Evolutionary conservation across 768 basidiomycete species (phyloP).

Genomic region (Tricholoma hemisulphureum): DNA sequence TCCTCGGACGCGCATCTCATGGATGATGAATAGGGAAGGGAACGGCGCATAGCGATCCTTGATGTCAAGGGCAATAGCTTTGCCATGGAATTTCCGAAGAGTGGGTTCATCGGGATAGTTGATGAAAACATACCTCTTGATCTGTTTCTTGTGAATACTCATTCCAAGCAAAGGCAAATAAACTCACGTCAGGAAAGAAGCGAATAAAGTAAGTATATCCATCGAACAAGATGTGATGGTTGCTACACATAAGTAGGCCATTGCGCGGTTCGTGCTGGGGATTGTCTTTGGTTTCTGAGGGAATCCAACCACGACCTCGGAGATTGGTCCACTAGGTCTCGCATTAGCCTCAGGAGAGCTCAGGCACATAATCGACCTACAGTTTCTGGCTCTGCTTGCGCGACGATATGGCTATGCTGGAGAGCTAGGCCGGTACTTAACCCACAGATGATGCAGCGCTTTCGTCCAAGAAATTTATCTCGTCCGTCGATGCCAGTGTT

Average conservation of each 20-base stretch:
- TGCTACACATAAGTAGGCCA: conserved; percentile 20
- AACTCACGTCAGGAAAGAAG: conserved; percentile 24
- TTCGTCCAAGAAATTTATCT: conserved; percentile 17
- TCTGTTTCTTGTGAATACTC: conserved; percentile 18
- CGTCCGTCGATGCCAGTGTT: conserved; percentile 16
- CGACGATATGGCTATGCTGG: background rate
- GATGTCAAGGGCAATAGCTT: conserved; percentile 32
- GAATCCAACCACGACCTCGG: conserved; percentile 21
- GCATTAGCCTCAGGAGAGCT: conserved; percentile 5
- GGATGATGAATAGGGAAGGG: conserved; percentile 28
- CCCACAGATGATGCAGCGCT: background rate
- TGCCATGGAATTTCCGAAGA: conserved; percentile 29
- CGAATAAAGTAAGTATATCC: conserved; percentile 24
- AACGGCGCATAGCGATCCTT: conserved; percentile 28
- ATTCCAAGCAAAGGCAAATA: conserved; percentile 10
- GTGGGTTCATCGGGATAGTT: conserved; percentile 21
- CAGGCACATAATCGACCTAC: conserved; percentile 1
- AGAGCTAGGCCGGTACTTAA: background rate
- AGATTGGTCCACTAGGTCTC: conserved; percentile 23
- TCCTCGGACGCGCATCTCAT: conserved; percentile 36
- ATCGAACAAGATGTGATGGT: conserved; percentile 18
- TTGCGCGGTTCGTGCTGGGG: conserved; percentile 22
- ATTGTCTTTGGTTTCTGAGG: conserved; percentile 13
- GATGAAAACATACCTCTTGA: conserved; percentile 27
- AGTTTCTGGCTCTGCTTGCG: background rate